Conservation (phyloP, 2,329 filamentous ascomycete genomes). For the Fusarium duplospermum region DNA sequence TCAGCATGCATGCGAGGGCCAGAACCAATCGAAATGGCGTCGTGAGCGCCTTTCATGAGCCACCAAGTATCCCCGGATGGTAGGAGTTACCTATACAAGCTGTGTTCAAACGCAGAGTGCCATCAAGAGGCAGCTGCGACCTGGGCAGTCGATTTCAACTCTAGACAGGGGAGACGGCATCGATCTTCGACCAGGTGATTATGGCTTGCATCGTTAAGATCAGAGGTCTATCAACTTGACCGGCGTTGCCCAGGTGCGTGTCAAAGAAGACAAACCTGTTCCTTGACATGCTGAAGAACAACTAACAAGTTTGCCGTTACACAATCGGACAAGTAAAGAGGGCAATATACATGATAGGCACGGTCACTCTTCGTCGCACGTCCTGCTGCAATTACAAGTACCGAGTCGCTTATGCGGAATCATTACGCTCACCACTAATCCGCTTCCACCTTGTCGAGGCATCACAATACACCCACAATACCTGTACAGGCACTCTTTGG, state of each 20-base stretch:
- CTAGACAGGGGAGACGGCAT: constrained; percentile 12
- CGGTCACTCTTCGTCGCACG: background rate
- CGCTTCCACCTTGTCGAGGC: background rate
- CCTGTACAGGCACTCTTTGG: background rate
- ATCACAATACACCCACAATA: background rate
- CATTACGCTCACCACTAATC: background rate
- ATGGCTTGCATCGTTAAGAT: constrained; percentile 25
- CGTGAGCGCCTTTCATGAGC: constrained; percentile 16
- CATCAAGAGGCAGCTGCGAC: background rate
- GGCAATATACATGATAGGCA: background rate
- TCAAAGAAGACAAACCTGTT: constrained; percentile 1
- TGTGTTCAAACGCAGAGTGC: constrained; percentile 7
- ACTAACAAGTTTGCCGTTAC: background rate
- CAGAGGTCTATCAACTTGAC: background rate
- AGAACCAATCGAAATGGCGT: constrained; percentile 27
- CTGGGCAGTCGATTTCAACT: constrained; percentile 3
- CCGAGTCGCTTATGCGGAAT: background rate
- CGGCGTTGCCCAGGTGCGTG: background rate
- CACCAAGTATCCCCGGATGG: constrained; percentile 1
- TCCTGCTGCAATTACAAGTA: background rate
- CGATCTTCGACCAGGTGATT: constrained; percentile 12
- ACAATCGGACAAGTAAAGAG: background rate
- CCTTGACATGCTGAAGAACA: background rate
- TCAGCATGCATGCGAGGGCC: constrained; percentile 37
- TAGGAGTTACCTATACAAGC: constrained; percentile 1